A percentile compares a stretch with the other conserved stretches of the same genome.
These are phyloP conservation scores for Parietichytrium sp. DNA, from an alignment of 108 stramenopile species.

Conservation along the genomic window DNA sequence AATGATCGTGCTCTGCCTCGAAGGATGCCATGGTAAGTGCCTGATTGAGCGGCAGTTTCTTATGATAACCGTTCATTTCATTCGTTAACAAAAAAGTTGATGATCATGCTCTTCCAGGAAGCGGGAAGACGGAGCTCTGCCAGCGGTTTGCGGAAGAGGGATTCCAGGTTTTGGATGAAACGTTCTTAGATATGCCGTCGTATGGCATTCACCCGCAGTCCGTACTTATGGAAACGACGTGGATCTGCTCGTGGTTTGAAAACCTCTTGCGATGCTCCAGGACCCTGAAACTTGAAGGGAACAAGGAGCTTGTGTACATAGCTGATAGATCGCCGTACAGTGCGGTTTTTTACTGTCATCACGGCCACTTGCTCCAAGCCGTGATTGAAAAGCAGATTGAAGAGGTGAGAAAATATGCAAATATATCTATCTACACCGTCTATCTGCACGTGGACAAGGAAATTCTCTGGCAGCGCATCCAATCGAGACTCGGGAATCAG, in stretches of 20 bases:
- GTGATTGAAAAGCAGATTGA: constrained; percentile 41
- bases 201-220: constrained; percentile 41
- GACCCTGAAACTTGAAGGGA: background rate
- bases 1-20: constrained; percentile 43
- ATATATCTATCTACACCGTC: constrained; percentile 34
- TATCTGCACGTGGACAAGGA: constrained; percentile 39
- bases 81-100: too few species aligned
- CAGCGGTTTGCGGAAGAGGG: background rate
- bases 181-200: constrained; percentile 44
- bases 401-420: constrained; percentile 2
- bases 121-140: constrained; percentile 40
- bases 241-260: constrained; percentile 43
- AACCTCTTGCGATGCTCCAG: constrained; percentile 8
- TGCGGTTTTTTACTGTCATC: constrained; percentile 37
- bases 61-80: too few species aligned
- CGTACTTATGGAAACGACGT: constrained; percentile 45
- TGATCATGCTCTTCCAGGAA: background rate
- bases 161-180: constrained; percentile 33
- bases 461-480: constrained; percentile 43
- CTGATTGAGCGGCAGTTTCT: too few species aligned
- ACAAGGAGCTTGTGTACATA: background rate
- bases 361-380: constrained; percentile 39
- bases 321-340: constrained; percentile 42
- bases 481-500: constrained; percentile 23
- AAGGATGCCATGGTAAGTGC: constrained; percentile 48